Conservation (phyloP, 306 rosid species). For the Prunus persica region Prunus_persica_NCBIv2 NC_034014.1:2947501-2948000, state of each 20-base stretch:
- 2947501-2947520: neutral
- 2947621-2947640: neutral
- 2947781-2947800: no score
- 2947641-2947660: neutral
- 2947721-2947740: neutral
- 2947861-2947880: no score
- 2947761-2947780: no score
- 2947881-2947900: no score
- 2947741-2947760: no score
- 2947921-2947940: no score
- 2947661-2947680: neutral
- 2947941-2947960: no score
- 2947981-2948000: no score
- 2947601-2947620: neutral
- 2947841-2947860: no score
- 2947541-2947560: neutral
- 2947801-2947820: neutral
- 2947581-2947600: conserved; percentile 20
- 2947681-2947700: neutral
- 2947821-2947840: no score
- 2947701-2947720: neutral
- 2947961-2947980: no score
- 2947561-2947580: neutral
- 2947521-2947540: neutral
- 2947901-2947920: no score